Evolutionary conservation across 176 grass and related monocot genomes (phyloP), one percentile per base, ranked within the genome.

Genomic region (Musa beccarii): DNA sequence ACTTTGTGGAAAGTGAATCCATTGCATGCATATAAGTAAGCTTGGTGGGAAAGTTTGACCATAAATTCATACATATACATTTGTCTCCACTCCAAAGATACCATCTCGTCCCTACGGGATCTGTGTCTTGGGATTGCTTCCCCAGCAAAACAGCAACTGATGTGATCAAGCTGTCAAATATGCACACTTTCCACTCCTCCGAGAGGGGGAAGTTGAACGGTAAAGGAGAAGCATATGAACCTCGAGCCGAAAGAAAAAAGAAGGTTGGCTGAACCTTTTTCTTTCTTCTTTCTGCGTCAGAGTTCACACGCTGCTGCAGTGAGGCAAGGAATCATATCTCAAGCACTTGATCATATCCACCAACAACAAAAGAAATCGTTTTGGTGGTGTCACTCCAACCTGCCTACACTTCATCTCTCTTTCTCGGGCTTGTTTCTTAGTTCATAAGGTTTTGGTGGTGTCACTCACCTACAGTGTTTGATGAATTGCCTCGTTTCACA

Each of bases 261-360:
- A 43, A 6, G 49, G 17, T 5, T 49, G 19, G 16, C 11, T 10
- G 9, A 43, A 19, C 67, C 3, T 69, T 20, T n/a, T 51, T 51
- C 17, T 26, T 26, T 68, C 12, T 51, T 51, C 43, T 51, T 51
- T 70, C 20, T 51, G 68, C 43, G 17, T 70, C 68, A 70, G 68
- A 51, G n/a, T 70, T 70, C 68, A 70, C 68, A 70, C 68, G 2
- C 68, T 51, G 34, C 68, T 51, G 34, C 68, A 21, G 43, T 10
- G 15, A 70, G 51, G 68, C 9, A 70, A 70, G 21, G 49, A 52
- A 70, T 70, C 24, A 1, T 15, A 68, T 68, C 13, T 10, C 6
- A 1, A 66, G 6, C 63, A 66, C 24, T 66, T 24, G 63, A 61
- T 61, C 19, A 6, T 43, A 43, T 43, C 34, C 34, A 43, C 34